Percentiles rank a stretch among this genome's conserved stretches.
Conservation (phyloP, 192 early-diverging fungal genomes). For the Coemansia sp. region DNA sequence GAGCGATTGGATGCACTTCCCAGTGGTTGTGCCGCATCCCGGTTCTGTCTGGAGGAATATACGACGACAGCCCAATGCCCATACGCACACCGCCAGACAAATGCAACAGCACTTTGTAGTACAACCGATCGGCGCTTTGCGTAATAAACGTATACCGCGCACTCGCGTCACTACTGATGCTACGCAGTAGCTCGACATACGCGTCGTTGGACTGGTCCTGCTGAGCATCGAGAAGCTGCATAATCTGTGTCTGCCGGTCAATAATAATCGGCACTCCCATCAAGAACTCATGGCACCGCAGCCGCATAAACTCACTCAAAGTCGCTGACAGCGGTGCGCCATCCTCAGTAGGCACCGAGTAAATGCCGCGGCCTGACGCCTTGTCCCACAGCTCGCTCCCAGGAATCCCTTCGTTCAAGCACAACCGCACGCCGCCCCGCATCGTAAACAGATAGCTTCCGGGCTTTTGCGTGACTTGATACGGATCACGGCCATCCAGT, state of each 20-base stretch:
- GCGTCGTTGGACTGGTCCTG: neutral
- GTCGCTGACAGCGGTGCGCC: constrained; percentile 33
- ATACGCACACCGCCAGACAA: constrained; percentile 51
- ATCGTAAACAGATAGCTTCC: constrained; percentile 53
- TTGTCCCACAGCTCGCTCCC: constrained; percentile 50
- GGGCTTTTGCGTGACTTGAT: constrained; percentile 48
- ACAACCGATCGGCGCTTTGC: constrained; percentile 32
- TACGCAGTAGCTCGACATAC: constrained; percentile 25
- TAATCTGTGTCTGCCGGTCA: constrained; percentile 35
- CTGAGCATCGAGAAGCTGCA: constrained; percentile 24
- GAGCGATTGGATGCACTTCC: constrained; percentile 54
- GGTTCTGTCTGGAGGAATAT: constrained; percentile 33
- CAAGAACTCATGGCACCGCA: constrained; percentile 53
- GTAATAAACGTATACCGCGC: constrained; percentile 47
- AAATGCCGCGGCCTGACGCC: constrained; percentile 40
- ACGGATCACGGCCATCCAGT: constrained; percentile 52
- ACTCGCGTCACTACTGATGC: constrained; percentile 29
- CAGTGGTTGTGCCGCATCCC: constrained; percentile 51
- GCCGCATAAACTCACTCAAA: constrained; percentile 43
- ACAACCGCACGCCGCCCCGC: constrained; percentile 52
- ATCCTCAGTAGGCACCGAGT: constrained; percentile 41
- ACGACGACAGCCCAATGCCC: constrained; percentile 51
- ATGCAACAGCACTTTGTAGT: constrained; percentile 51
- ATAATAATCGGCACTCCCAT: constrained; percentile 54
- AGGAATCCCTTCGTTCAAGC: constrained; percentile 49